phyloP scores from a whole-genome alignment of 2,329 filamentous ascomycete species.

The Exophiala sp. region DNA sequence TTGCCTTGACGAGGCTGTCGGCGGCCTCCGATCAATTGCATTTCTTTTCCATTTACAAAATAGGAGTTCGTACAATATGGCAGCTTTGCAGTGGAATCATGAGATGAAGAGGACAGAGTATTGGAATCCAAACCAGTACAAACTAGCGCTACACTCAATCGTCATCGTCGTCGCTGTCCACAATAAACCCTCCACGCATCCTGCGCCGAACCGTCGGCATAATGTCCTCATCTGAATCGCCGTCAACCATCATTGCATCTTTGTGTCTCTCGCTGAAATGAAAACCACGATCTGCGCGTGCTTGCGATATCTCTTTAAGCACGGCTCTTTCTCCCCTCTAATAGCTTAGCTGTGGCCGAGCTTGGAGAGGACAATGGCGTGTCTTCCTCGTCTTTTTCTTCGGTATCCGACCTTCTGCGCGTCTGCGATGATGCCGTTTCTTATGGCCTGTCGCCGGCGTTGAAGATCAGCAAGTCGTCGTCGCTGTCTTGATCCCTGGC shows the following conservation, averaged over 20 bases:
- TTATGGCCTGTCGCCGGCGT: conserved; percentile 14
- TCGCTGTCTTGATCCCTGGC: conserved; percentile 18
- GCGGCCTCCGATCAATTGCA: conserved; percentile 11
- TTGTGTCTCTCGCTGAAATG: background rate
- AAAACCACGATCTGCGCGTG: background rate
- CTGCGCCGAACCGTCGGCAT: conserved; percentile 10
- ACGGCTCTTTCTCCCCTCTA: background rate
- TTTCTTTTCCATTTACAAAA: background rate
- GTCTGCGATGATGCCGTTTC: conserved; percentile 10
- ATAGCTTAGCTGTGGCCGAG: conserved; percentile 11
- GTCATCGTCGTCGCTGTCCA: conserved; percentile 28
- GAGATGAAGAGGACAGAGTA: background rate
- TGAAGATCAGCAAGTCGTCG: conserved; percentile 21
- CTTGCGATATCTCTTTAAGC: conserved; percentile 14
- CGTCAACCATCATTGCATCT: conserved; percentile 7
- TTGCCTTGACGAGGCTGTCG: conserved; percentile 7
- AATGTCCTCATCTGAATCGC: conserved; percentile 19
- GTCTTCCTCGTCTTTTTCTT: conserved; percentile 29
- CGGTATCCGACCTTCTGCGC: background rate
- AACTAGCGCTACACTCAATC: too few relatives aligned
- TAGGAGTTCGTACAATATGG: too few relatives aligned
- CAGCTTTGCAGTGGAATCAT: background rate
- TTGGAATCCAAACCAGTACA: too few relatives aligned
- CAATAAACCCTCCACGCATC: conserved; percentile 24
- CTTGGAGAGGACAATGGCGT: conserved; percentile 29